phyloP scores from a whole-genome alignment of 345 rosid species.

The Hibiscus tridactylites region DNA sequence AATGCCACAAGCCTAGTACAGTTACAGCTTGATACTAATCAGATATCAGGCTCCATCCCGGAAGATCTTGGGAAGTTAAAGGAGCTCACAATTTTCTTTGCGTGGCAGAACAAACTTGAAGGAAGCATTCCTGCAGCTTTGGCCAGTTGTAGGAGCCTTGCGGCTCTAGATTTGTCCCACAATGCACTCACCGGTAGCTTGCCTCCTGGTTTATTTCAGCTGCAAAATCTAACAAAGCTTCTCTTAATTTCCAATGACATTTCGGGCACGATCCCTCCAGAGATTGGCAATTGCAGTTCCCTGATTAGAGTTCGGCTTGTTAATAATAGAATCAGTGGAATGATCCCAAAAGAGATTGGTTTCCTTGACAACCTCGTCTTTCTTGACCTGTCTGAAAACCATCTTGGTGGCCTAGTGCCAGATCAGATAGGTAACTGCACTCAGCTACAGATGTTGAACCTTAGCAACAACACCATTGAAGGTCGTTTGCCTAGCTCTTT shows the following conservation, averaged over 20 bases:
- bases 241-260: constrained; percentile 66
- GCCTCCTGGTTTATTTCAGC: constrained; percentile 59
- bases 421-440: constrained; percentile 65
- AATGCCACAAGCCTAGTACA: constrained; percentile 52
- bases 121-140: constrained; percentile 63
- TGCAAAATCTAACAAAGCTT: constrained; percentile 62
- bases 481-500: constrained; percentile 61
- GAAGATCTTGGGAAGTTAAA: constrained; percentile 58
- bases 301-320: constrained; percentile 60
- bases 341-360: constrained; percentile 58
- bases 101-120: constrained; percentile 72
- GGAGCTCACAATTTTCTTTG: constrained; percentile 57
- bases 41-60: constrained; percentile 66
- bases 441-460: constrained; percentile 59
- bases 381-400: constrained; percentile 65
- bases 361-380: constrained; percentile 53
- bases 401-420: constrained; percentile 53
- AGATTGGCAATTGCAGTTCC: constrained; percentile 58
- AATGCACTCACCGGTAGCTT: constrained; percentile 62
- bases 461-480: constrained; percentile 71
- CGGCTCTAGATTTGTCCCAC: constrained; percentile 63
- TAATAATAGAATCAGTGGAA: constrained; percentile 49
- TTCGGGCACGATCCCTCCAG: constrained; percentile 57
- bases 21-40: constrained; percentile 73
- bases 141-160: constrained; percentile 53